Evolutionary conservation across 176 grass and related monocot genomes (phyloP), one percentile per base, ranked within the genome.

Genomic region (Carex pumila): DNA sequence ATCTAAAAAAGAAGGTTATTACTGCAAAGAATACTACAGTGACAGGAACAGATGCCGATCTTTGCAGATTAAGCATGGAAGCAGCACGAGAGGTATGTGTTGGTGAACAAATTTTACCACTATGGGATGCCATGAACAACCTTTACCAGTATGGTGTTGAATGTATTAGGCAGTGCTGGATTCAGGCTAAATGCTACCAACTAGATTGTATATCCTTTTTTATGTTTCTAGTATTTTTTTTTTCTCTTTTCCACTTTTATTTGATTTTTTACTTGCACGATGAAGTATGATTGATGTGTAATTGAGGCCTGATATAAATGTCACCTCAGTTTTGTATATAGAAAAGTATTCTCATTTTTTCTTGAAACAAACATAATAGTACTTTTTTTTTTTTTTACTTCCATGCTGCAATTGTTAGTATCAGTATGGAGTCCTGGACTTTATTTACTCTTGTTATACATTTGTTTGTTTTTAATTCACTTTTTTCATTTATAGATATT

Each of bases 61-160:
- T 98, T 79, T 91, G 96, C 32, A 93, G 96, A 85, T 86, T 98
- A 85, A 98, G 96, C 88, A 95, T 98, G 96, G 96, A 98, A 91
- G 93, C 96, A 50, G 96, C 96, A 55, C 89, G 93, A 84, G 96
- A 98, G 96, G 96, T 98, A 94, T 81, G 50, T 55, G 25, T 56
- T 77, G 47, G 71, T 55, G 73, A 77, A 57, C 50, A 57, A 32
- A 50, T 7, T 53, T 77, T 55, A 62, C 60, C 60, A 22, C 18
- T 62, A 9, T 11, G 60, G 60, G 60, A 62, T 62, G 60, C 60
- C 60, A 62, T 62, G 60, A 25, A 62, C 7, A 62, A 9, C 60
- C 18, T 10, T 62, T 62, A 77, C 13, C 73, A 77, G 73, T 56
- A 77, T 56, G 25, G 50, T 77, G 73, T 77, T 5, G 17, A 54